Conservation (phyloP, 148 eudicot genomes). For the Salicornia ramosissima region DNA sequence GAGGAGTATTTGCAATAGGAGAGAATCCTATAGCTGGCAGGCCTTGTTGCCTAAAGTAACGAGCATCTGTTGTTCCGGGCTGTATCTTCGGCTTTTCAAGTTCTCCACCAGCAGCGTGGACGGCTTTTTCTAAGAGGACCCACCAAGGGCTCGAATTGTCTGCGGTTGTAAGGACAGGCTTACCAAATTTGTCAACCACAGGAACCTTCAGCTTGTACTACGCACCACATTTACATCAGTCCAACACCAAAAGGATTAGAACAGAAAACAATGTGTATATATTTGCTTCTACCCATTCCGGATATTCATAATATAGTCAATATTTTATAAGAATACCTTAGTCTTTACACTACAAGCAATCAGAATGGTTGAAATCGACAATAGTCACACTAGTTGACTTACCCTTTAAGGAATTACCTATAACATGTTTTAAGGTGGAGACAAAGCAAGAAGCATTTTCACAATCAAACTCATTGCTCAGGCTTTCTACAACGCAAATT, state of each 20-base stretch:
- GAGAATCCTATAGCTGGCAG: slow-evolving; percentile 93
- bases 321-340: not conserved
- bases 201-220: slow-evolving; percentile 80
- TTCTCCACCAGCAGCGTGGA: slow-evolving; percentile 51
- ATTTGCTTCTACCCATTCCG: no score
- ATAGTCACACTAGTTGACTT: not conserved
- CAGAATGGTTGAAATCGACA: no score
- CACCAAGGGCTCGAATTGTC: slow-evolving; percentile 91
- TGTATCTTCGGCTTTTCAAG: slow-evolving; percentile 71
- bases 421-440: not conserved
- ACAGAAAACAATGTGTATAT: not conserved
- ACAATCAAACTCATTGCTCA: not conserved
- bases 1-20: slow-evolving; percentile 87
- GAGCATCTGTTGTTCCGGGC: slow-evolving; percentile 87
- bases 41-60: slow-evolving; percentile 63
- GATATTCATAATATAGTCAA: not conserved
- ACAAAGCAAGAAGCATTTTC: not conserved
- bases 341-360: not conserved
- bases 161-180: slow-evolving; percentile 48
- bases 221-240: slow-evolving; percentile 19
- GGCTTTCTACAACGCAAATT: not conserved
- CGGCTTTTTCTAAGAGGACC: slow-evolving; percentile 64
- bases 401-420: not conserved
- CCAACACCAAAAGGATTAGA: slow-evolving; percentile 4
- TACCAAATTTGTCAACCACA: slow-evolving; percentile 59